Percentiles rank a stretch among this genome's conserved stretches.
Conservation (phyloP, 2,329 filamentous ascomycete genomes). For the Exophiala bonariae region DNA sequence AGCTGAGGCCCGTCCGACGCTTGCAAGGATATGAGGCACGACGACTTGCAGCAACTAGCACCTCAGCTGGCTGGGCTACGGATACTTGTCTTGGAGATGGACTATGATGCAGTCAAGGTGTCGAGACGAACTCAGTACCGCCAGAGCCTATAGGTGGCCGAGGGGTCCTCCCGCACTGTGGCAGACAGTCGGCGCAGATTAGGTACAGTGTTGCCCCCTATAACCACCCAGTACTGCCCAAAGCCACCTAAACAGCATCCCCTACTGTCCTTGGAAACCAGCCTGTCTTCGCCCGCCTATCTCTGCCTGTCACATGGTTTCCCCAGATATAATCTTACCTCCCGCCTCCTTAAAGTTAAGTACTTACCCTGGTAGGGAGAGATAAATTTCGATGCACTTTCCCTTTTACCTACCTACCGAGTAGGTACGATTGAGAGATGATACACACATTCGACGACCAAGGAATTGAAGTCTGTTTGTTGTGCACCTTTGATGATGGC, state of each 20-base stretch:
- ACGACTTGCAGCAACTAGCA: conserved; percentile 19
- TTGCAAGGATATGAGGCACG: conserved; percentile 24
- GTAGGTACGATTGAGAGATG: too few species aligned
- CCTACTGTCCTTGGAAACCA: background rate
- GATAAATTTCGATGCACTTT: too few species aligned
- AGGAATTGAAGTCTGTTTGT: too few species aligned
- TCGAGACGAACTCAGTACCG: too few species aligned
- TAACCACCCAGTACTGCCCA: background rate
- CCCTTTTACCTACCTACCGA: too few species aligned
- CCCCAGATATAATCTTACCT: too few species aligned
- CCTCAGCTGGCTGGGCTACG: conserved; percentile 2
- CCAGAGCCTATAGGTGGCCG: background rate
- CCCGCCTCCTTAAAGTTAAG: background rate
- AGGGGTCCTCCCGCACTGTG: background rate
- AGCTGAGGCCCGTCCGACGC: conserved; percentile 18
- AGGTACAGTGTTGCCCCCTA: background rate
- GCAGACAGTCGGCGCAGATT: background rate
- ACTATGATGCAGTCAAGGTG: background rate
- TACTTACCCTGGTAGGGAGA: too few species aligned
- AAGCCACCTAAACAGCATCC: background rate
- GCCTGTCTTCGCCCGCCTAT: too few species aligned
- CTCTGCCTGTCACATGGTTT: too few species aligned
- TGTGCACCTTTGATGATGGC: background rate
- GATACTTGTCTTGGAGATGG: background rate
- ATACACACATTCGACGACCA: too few species aligned